A percentile compares a stretch with the other conserved stretches of the same genome.
Conservation (phyloP, 495 filamentous ascomycete genomes). For the Aspergillus bertholletiae region DNA sequence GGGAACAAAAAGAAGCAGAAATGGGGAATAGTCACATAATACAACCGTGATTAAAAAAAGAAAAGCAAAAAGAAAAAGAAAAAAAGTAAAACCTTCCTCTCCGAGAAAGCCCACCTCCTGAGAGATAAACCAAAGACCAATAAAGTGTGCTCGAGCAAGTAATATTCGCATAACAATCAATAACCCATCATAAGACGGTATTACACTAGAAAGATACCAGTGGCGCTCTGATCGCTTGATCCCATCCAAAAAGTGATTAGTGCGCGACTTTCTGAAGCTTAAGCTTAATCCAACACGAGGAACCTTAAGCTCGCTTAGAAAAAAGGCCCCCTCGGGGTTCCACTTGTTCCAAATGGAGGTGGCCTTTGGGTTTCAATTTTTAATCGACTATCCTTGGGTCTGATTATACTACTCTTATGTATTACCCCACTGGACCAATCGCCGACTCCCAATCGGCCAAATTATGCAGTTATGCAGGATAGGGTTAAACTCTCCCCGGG, state of each 20-base stretch:
- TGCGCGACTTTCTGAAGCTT: slow-evolving; percentile 43
- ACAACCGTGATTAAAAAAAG: too few species aligned
- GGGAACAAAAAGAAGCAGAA: background rate
- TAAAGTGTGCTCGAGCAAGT: background rate
- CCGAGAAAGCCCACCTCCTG: too few species aligned
- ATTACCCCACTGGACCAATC: background rate
- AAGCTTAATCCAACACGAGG: slow-evolving; percentile 55
- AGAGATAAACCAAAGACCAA: background rate
- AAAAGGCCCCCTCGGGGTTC: slow-evolving; percentile 10
- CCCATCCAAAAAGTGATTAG: slow-evolving; percentile 34
- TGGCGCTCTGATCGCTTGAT: slow-evolving; percentile 37
- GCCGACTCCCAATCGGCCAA: background rate
- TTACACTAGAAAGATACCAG: slow-evolving; percentile 29
- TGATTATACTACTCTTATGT: slow-evolving; percentile 4
- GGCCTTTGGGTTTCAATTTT: slow-evolving; percentile 5
- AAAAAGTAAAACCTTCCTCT: background rate
- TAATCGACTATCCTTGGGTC: background rate
- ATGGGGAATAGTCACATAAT: too few species aligned
- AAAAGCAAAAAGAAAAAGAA: too few species aligned
- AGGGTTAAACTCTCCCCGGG: slow-evolving; percentile 14
- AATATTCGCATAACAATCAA: background rate
- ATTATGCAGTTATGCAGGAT: slow-evolving; percentile 1
- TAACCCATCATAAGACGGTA: slow-evolving; percentile 2
- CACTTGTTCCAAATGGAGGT: slow-evolving; percentile 11
- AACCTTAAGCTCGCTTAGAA: slow-evolving; percentile 46